Evolutionary conservation across 345 rosid species (phyloP).

Genomic region (Populus ilicifolia): DNA sequence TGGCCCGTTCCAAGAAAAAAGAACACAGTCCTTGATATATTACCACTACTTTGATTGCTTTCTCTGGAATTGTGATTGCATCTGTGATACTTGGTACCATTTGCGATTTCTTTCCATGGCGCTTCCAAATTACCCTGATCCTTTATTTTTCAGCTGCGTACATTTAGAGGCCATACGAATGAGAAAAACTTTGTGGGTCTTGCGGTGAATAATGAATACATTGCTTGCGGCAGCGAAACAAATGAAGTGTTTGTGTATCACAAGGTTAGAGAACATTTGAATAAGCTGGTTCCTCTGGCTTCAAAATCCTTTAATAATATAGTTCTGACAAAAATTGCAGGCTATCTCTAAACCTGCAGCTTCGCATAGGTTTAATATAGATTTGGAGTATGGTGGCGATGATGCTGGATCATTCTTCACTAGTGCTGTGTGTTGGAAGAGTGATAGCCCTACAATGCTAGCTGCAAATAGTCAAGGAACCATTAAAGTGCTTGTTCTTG

Average conservation of each 20-base stretch:
- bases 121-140: background rate
- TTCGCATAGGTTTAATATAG: conserved; percentile 71
- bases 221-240: conserved; percentile 88
- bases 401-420: conserved; percentile 72
- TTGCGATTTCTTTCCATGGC: background rate
- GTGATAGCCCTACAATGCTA: conserved; percentile 77
- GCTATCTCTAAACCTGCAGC: conserved; percentile 73
- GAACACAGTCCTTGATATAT: background rate
- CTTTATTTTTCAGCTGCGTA: conserved; percentile 50
- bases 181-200: conserved; percentile 92
- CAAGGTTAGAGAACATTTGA: conserved; percentile 44
- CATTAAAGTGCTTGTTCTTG: conserved; percentile 76
- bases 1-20: background rate
- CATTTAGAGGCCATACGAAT: conserved; percentile 76
- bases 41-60: background rate
- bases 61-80: background rate
- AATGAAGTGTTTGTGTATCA: conserved; percentile 89
- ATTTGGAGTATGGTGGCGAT: conserved; percentile 64
- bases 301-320: background rate
- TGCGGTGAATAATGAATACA: conserved; percentile 68
- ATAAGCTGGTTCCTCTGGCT: background rate
- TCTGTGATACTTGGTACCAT: background rate
- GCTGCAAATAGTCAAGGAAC: conserved; percentile 91
- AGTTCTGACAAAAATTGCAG: conserved; percentile 28
- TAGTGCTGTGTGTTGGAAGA: conserved; percentile 95